Evolutionary conservation across 2,329 filamentous ascomycete genomes (phyloP), one percentile per base, ranked within the genome.

Genomic region (Emmonsiellopsis sp.): DNA sequence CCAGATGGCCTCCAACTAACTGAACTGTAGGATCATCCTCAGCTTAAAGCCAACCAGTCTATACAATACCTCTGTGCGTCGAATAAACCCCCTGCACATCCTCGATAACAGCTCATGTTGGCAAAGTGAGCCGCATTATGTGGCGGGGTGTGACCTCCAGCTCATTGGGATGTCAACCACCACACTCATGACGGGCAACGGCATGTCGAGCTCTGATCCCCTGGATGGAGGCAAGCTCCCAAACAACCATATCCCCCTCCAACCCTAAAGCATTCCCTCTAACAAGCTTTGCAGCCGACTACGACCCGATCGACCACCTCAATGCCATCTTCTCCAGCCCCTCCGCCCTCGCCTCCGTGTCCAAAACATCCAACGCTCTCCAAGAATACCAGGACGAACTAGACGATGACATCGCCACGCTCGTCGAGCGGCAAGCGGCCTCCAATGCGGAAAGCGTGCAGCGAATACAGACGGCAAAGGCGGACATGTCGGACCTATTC

Each of bases 311-410:
- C 68, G 81, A 88, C 62, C 90, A 98, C 71, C 80, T 98, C 53
- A 97, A 98, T 74, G 79, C 86, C 57, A 85, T 98, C 63, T 98
- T 98, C 76, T 85, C 89, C 49, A 88, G 95, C 64, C 87, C 92
- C 0, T 88, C 89, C 37, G 85, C 90, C 56, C 83, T 97, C 56
- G 81, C 84, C 42, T 88, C 88, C 52, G 84, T 95, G 58, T 76
- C 79, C 47, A 78, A 80, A 57, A 88, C 93, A 49, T 88, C 87
- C n/a, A 74, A 81, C 52, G 83, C 83, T 46, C 82, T 98, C 52
- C 79, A 81, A 61, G 75, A 73, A 56, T 87, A 91, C 68, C 86
- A 94, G 72, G 76, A 93, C 85, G 87, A 85, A 57, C 82, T 98
- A 62, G 86, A 90, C 62, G 74, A 79, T 63, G 83, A 91, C 58